Base-by-base conservation (phyloP, 1,284 basidiomycete genomes). In the Microbotryum violaceum region DNA sequence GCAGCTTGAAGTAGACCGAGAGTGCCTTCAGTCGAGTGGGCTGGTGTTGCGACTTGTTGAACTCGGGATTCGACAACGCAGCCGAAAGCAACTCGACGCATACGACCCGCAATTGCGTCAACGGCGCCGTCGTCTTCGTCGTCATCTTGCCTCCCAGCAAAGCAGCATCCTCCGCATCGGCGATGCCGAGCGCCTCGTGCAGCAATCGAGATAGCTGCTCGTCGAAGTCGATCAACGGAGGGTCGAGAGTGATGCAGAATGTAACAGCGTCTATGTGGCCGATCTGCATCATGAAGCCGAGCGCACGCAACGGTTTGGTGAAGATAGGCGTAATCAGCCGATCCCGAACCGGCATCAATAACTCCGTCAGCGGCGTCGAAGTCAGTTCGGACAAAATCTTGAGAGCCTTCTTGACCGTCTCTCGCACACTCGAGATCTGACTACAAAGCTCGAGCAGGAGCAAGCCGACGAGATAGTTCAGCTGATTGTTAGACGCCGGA, bases 231-330 rank as follows among this genome's bases (percentile, higher is more conserved):
- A 77, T 75, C 37, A 78, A 68, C 20, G 77, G 77, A 27, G 76
- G 76, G 50, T 71, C 56, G 23, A 78, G 72, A 57, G 74, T 73
- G 64, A 78, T 75, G 73, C 90, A 89, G 75, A 93, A 99, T 21
- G 93, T 89, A 64, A 99, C 85, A 14, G 92, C 92, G 73, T 98
- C 96, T 61, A 99, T 93, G 82, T 97, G 92, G 37, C 93, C 96
- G 61, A 98, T 97, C 75, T 99, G 96, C 75, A 94, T 91, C 18
- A 88, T 83, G 74, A 97, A 94, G 2, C 93, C 92, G 21, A 99
- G 81, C 0, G 96, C 96, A 59, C 96, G 83, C n/a, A 99, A 81
- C 21, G 96, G 96, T 74, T 98, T 98, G 29, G 88, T 89, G 78
- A 91, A 98, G 71, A 99, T 94, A 1, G 88, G 86, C 21, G 84